phyloP scores from a whole-genome alignment of 2,329 filamentous ascomycete genomes.

The Colletotrichum sidae region DNA sequence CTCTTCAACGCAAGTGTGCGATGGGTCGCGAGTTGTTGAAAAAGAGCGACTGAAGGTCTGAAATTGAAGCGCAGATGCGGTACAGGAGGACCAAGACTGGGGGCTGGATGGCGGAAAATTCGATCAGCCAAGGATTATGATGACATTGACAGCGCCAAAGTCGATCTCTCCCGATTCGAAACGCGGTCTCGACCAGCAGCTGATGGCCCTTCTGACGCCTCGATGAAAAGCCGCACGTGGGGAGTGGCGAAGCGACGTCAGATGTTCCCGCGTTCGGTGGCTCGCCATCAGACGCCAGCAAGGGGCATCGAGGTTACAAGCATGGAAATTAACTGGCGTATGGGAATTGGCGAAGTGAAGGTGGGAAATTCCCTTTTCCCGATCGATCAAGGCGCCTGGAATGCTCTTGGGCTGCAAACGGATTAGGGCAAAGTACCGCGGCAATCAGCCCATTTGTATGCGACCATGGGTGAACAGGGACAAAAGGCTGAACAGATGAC shows the following conservation, averaged over 20 bases:
- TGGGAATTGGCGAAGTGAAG: too few relatives aligned
- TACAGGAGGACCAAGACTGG: too few relatives aligned
- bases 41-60: too few relatives aligned
- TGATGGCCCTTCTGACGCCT: background rate
- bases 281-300: background rate
- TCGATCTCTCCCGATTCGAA: slow-evolving; percentile 1
- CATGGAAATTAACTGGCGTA: too few relatives aligned
- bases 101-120: background rate
- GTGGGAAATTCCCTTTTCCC: background rate
- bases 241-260: slow-evolving; percentile 5
- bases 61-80: too few relatives aligned
- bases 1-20: background rate
- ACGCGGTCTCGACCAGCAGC: background rate
- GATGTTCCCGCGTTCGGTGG: background rate
- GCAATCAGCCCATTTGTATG: slow-evolving; percentile 3
- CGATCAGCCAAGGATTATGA: slow-evolving; percentile 8
- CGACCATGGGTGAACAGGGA: background rate
- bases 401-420: slow-evolving; percentile 1
- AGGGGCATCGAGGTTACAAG: background rate
- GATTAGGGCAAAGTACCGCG: background rate
- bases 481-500: slow-evolving; percentile 5
- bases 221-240: background rate
- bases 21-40: too few relatives aligned
- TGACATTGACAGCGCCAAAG: slow-evolving; percentile 12
- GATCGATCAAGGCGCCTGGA: slow-evolving; percentile 1